These are phyloP conservation scores for Euclidium syriacum DNA, from an alignment of 345 rosid genomes.

Conservation along the genomic window DNA sequence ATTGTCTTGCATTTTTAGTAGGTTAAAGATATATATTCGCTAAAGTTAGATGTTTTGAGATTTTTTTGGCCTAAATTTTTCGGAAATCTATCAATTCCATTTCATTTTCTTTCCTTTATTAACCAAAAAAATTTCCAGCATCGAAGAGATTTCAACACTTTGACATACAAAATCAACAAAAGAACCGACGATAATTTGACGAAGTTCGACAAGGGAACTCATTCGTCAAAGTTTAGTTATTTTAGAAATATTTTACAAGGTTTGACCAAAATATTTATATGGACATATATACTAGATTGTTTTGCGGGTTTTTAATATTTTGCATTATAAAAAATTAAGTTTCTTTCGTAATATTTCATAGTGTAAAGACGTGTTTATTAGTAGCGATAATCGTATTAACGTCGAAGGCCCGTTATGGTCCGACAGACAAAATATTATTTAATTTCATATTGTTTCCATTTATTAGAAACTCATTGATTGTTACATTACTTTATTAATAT, in stretches of 20 bases:
- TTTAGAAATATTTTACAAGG: background rate
- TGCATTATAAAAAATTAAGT: background rate
- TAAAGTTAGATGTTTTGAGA: too few species aligned
- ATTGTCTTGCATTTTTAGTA: too few species aligned
- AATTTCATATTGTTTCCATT: background rate
- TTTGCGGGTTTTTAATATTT: too few species aligned
- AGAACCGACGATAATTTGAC: background rate
- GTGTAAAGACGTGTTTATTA: background rate
- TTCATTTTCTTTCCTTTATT: background rate
- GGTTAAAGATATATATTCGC: too few species aligned
- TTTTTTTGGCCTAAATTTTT: too few species aligned
- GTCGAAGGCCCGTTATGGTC: constrained; percentile 39
- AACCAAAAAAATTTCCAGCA: background rate
- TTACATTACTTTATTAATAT: constrained; percentile 5
- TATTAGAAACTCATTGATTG: constrained; percentile 29
- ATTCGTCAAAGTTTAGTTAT: background rate
- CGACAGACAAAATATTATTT: background rate
- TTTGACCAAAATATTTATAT: too few species aligned
- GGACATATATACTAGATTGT: too few species aligned
- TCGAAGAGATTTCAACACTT: background rate
- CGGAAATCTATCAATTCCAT: too few species aligned
- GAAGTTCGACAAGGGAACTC: background rate
- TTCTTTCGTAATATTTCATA: background rate
- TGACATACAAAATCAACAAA: background rate
- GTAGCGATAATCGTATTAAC: constrained; percentile 16